Conservation (phyloP, 768 basidiomycete species). For the Galerina sulciceps region DNA sequence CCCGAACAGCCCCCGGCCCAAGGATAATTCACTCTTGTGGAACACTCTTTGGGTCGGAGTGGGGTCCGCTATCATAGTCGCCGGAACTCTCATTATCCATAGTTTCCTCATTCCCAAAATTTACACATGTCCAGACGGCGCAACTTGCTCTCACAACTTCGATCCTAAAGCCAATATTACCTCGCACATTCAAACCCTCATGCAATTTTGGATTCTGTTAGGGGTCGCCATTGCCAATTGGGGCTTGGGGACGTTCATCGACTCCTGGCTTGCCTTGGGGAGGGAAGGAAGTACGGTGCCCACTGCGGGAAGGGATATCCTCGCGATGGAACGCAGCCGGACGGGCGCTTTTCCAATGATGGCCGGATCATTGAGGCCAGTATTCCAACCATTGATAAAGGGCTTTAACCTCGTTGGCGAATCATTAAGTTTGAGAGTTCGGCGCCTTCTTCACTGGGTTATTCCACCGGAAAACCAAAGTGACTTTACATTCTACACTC, state of each 20-base stretch:
- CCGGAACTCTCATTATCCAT: background rate
- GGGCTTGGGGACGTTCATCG: background rate
- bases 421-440: no score
- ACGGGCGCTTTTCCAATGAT: background rate
- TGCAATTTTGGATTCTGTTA: constrained; percentile 1
- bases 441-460: no score
- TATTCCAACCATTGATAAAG: no score
- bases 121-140: background rate
- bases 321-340: background rate
- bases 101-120: background rate
- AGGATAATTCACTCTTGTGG: no score
- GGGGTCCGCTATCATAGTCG: background rate
- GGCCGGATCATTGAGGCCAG: no score
- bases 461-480: no score
- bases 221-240: background rate
- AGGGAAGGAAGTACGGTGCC: background rate
- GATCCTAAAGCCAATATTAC: background rate
- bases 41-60: background rate
- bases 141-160: background rate
- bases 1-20: no score
- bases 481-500: background rate
- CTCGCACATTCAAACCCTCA: background rate
- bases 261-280: background rate
- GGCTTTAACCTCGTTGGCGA: no score
- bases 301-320: background rate